phyloP scores from a whole-genome alignment of 306 rosid species.

The Castanopsis chinensis region DNA sequence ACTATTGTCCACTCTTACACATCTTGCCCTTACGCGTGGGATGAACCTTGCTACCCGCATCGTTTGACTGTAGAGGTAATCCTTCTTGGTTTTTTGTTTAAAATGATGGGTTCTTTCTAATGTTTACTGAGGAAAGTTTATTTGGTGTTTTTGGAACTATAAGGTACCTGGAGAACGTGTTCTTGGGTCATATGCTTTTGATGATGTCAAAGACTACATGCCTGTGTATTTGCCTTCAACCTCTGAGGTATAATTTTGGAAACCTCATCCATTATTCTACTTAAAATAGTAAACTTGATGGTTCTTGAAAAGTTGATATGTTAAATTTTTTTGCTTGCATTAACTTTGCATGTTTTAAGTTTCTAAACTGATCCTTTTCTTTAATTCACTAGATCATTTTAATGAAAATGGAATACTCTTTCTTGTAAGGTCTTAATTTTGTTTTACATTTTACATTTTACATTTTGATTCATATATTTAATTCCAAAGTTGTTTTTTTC shows the following conservation, averaged over 20 bases:
- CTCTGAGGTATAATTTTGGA: slow-evolving; percentile 60
- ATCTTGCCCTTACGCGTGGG: slow-evolving; percentile 89
- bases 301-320: background rate
- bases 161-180: slow-evolving; percentile 96
- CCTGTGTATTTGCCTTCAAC: slow-evolving; percentile 69
- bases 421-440: too few species aligned
- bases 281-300: background rate
- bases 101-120: slow-evolving; percentile 9
- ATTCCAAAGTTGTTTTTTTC: too few species aligned
- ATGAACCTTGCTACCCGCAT: slow-evolving; percentile 90
- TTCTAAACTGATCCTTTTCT: background rate
- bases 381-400: background rate
- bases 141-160: slow-evolving; percentile 5
- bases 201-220: slow-evolving; percentile 74
- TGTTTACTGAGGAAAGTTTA: slow-evolving; percentile 14
- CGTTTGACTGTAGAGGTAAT: slow-evolving; percentile 87
- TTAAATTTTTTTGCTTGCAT: background rate
- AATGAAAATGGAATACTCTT: background rate
- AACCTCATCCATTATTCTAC: slow-evolving; percentile 8
- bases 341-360: background rate
- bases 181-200: slow-evolving; percentile 79
- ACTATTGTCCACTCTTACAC: slow-evolving; percentile 70
- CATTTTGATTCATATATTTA: too few species aligned
- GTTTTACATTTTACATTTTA: too few species aligned
- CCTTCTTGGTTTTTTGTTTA: background rate